Percentiles rank a stretch among this genome's conserved stretches.
phyloP scores from a whole-genome alignment of 768 basidiomycete genomes.

The Cyclocybe cylindracea region DNA sequence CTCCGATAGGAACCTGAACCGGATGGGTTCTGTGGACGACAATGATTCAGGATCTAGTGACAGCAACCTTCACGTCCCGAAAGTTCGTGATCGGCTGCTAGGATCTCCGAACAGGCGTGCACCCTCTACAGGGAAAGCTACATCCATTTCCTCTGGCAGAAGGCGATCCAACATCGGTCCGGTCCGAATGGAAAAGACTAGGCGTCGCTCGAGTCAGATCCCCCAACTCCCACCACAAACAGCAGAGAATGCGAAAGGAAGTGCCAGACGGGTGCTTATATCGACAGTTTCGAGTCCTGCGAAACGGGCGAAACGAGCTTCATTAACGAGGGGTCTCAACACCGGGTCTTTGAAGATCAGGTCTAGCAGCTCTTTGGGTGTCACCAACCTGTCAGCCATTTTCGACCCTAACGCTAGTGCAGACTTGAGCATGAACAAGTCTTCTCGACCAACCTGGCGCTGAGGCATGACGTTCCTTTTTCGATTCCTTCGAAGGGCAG shows the following conservation, averaged over 20 bases:
- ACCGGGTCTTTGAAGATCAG: constrained; percentile 15
- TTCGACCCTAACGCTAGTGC: constrained; percentile 28
- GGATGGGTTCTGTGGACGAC: constrained; percentile 33
- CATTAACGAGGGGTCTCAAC: constrained; percentile 18
- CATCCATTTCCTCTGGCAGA: constrained; percentile 21
- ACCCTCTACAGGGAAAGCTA: constrained; percentile 45
- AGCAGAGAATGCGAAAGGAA: constrained; percentile 34
- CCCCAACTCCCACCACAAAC: constrained; percentile 59
- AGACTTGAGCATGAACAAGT: constrained; percentile 21
- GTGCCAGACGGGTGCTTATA: constrained; percentile 23
- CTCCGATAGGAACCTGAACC: constrained; percentile 70
- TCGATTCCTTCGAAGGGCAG: background rate
- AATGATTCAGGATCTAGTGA: constrained; percentile 23
- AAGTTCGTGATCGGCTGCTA: constrained; percentile 34
- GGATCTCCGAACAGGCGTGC: constrained; percentile 53
- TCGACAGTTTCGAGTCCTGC: constrained; percentile 19
- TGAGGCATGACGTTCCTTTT: constrained; percentile 9
- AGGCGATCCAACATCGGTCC: constrained; percentile 77
- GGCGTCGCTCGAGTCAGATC: constrained; percentile 81
- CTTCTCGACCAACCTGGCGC: constrained; percentile 24
- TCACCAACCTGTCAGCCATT: constrained; percentile 21
- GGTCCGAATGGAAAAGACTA: constrained; percentile 68
- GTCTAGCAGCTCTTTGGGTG: constrained; percentile 11
- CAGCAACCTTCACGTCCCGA: constrained; percentile 37
- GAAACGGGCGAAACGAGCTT: constrained; percentile 25